Conservation (phyloP, 1,284 basidiomycete species). For the Apiotrichum gamsii region DNA sequence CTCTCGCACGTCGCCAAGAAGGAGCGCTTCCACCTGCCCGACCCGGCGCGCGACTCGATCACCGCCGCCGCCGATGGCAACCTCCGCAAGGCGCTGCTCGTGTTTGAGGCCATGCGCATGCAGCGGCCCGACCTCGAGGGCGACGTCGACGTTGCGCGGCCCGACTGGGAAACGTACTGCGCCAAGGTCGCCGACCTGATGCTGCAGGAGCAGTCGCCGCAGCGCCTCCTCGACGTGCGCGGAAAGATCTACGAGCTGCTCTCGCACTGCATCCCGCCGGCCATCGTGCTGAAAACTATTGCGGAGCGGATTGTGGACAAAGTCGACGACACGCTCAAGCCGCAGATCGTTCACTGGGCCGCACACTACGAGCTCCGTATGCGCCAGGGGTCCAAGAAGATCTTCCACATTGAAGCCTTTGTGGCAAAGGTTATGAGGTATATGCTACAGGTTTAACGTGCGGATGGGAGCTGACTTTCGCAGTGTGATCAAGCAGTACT, state of each 20-base stretch:
- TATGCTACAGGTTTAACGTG: too few species aligned
- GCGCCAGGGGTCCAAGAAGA: conserved; percentile 85
- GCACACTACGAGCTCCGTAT: conserved; percentile 91
- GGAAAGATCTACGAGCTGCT: conserved; percentile 91
- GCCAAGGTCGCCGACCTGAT: conserved; percentile 89
- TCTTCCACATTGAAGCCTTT: conserved; percentile 87
- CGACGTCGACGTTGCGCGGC: conserved; percentile 78
- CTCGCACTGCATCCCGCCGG: conserved; percentile 96
- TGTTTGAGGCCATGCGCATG: conserved; percentile 93
- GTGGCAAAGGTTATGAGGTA: conserved; percentile 44
- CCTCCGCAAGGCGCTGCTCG: conserved; percentile 86
- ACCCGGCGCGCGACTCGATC: conserved; percentile 66
- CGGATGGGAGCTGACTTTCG: too few species aligned
- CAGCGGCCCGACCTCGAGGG: conserved; percentile 73
- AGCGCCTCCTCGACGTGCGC: conserved; percentile 83
- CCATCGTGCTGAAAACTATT: conserved; percentile 83
- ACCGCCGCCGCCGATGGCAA: conserved; percentile 79
- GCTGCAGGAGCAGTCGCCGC: conserved; percentile 85
- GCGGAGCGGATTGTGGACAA: conserved; percentile 76
- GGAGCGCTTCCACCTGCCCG: conserved; percentile 74
- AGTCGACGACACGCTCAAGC: conserved; percentile 81
- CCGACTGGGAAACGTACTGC: conserved; percentile 99
- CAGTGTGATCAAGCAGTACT: conserved; percentile 36
- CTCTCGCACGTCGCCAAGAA: conserved; percentile 74
- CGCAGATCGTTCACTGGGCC: conserved; percentile 92